Base-by-base conservation (phyloP, 1,139 yeast species). In the Scheffersomyces titani region DNA sequence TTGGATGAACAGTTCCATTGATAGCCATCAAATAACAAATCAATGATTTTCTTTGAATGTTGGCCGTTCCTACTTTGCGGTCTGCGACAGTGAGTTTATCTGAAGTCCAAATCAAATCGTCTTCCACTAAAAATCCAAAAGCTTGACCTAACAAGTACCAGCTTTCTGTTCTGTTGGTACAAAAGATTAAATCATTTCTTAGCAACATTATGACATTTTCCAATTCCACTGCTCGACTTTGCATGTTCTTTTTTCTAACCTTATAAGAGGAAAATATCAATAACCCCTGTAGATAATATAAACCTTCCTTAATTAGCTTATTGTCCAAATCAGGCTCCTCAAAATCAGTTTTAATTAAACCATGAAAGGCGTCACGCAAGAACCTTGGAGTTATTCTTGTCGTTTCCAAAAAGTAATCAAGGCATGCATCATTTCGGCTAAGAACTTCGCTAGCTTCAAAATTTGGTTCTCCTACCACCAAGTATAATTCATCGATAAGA, bases 81-180 rank as follows among this genome's bases (percentile, higher is more conserved):
- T 89, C 96, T 0, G 80, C 70, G 0, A 83, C 78, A 46, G 89
- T 89, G 47, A 92, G 73, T 63, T 90, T 90, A 67, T 93, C 98
- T 0, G 97, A 88, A 0, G 94, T 89, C 96, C 97, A 92, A 7
- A 92, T 86, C 55, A 94, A 74, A 62, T 91, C 97, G 70, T 92
- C 97, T 62, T 93, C 98, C 0, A 89, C 97, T 47, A 90, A 75
- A 56, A 79, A 87, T 0, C 93, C 89, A 64, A 84, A 92, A 0
- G 96, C 88, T 68, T 89, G 94, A 0, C 96, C 97, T 19, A 94
- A 71, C 1, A 92, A 78, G 52, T 86, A 77, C 99, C 99, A 96
- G 18, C 92, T 85, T 70, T 94, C 99, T 53, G 89, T 81, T 30
- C 98, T 76, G 53, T 82, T 76, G 1, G 89, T 81, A 3, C 89